Evolutionary conservation across 2,329 filamentous ascomycete genomes (phyloP), one percentile per base, ranked within the genome.

Genomic region (Alternaria triticimaculans): DNA sequence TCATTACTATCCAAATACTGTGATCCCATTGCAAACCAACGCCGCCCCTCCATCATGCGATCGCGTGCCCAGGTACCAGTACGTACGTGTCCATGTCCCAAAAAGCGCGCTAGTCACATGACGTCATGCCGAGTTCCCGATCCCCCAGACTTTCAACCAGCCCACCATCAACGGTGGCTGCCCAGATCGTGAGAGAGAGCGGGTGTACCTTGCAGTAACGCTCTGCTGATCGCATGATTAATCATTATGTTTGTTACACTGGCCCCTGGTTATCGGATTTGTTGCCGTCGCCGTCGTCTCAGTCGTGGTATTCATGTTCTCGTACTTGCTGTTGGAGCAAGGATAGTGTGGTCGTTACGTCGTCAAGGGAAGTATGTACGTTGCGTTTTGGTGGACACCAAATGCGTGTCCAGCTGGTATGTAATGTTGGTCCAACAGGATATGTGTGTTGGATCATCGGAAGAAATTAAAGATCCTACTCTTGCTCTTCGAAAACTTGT

Each of bases 391-490:
- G 18, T 21, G 18, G 11, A 45, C 43, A 21, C 43, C 2, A 18
- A 20, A 45, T 45, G 18, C 20, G 37, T 41, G n/a, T 41, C 37
- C 20, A 14, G 20, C 3, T 21, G 43, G 12, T 14, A 5, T 21
- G 18, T 45, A 0, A 45, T 45, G 20, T 45, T 21, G 20, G 43
- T 14, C 18, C 21, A 48, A 48, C 45, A n/a, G 23, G 21, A 14
- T 48, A 48, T 20, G 45, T 25, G 14, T 48, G 45, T 26, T 25
- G 21, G 2, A 15, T 59, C 30, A 63, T n/a, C 71, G 58, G 72
- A 77, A 80, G 64, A 80, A 79, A 55, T 76, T 80, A 66, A 80
- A 77, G 28, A 80, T 76, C 55, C 69, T 66, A 58, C 76, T 78
- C 57, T 76, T 80, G 64, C 72, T 78, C 62, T 77, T 80, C 50